Base-by-base conservation (phyloP, 2,329 filamentous ascomycete species). In the Xylariaceae sp. region DNA sequence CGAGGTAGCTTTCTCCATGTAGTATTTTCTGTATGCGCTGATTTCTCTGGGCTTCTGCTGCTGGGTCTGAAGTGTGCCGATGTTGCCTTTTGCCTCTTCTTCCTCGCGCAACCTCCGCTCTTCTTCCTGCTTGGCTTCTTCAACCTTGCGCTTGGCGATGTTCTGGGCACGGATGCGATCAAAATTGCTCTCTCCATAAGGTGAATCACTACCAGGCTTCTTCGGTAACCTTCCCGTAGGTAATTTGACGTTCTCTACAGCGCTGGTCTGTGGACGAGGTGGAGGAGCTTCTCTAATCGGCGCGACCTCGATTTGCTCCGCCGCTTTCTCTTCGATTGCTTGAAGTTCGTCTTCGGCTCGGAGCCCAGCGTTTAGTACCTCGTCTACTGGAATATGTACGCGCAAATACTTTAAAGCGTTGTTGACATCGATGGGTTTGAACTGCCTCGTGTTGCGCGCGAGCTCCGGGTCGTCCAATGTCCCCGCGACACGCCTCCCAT, bases 401-500 rank as follows among this genome's bases (percentile, higher is more conserved):
- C 83, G 76, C 39, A 86, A 68, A 62, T 82, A 85, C 32, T 65
- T 66, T 48, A 86, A 67, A 1, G 74, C 82, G 39, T 60, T 70
- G 14, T 66, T 62, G 14, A 75, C 67, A 51, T 81, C 72, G 1
- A 65, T 52, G 2, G 64, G 47, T 9, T 67, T 66, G 55, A 70
- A 83, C 10, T 64, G 59, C 2, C 66, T 66, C 27, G 79, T 82
- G 55, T 81, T 75, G 22, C 67, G 55, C 33, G 67, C 66, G 42
- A 79, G 72, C 5, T 67, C 69, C 2, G 82, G 82, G 59, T 86
- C 82, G 11, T 81, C 75, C 39, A 86, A 69, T 3, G 82, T 84
- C 32, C 83, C 83, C 7, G 82, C 81, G 18, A 86, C 80, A 38
- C 83, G 73, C 33, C 81, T 75, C 9, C 82, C 83, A 61, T 86